A percentile compares a stretch with the other conserved stretches of the same genome.
Conservation (phyloP, 306 rosid genomes). For the apple (Malus domestica) region ASM211411v1 NC_041800.1:8857001-8857500, state of each 20-base stretch:
- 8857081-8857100: neutral
- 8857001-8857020: neutral
- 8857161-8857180: neutral
- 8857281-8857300: neutral
- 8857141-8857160: neutral
- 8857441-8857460: neutral
- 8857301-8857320: neutral
- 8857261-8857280: neutral
- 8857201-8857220: neutral
- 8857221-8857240: neutral
- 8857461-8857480: neutral
- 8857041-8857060: neutral
- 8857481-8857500: neutral
- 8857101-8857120: neutral
- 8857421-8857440: neutral
- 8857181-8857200: neutral
- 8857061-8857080: neutral
- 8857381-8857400: neutral
- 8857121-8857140: neutral
- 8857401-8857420: neutral
- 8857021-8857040: neutral
- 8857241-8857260: neutral
- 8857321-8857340: neutral
- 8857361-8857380: neutral
- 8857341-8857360: neutral